Evolutionary conservation across 441 rosid genomes (phyloP).

Genomic region (Aquilaria agallochum): DNA sequence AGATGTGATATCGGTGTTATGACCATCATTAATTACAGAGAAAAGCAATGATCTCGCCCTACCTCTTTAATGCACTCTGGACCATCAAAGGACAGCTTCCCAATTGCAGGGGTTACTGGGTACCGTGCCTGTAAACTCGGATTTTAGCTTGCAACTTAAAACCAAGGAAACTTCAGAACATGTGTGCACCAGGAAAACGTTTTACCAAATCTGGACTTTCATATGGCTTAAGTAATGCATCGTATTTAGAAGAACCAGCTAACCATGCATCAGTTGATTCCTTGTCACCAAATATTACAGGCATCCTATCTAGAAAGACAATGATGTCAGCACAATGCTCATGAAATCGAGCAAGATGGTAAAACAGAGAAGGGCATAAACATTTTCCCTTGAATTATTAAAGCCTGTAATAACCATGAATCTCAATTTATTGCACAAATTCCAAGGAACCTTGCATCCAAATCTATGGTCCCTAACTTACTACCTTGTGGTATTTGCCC

Average conservation of each 20-base stretch:
- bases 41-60: slow-evolving; percentile 7
- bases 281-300: slow-evolving; percentile 73
- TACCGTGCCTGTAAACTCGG: slow-evolving; percentile 59
- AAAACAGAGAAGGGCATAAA: background rate
- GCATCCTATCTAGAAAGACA: slow-evolving; percentile 69
- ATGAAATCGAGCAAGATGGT: background rate
- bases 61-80: slow-evolving; percentile 87
- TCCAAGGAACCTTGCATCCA: no score
- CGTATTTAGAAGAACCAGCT: slow-evolving; percentile 39
- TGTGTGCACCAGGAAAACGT: slow-evolving; percentile 10
- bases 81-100: slow-evolving; percentile 67
- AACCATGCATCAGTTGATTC: slow-evolving; percentile 66
- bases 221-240: slow-evolving; percentile 59
- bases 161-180: background rate
- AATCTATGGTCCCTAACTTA: no score
- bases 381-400: no score
- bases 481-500: no score
- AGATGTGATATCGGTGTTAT: background rate
- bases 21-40: background rate
- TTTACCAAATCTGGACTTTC: slow-evolving; percentile 70
- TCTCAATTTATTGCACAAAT: no score
- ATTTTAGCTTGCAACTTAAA: slow-evolving; percentile 5
- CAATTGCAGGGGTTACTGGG: slow-evolving; percentile 79
- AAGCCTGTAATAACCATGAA: no score
- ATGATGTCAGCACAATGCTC: slow-evolving; percentile 1